phyloP scores from a whole-genome alignment of 2,329 filamentous ascomycete genomes.

The Bretziella fagacearum region DNA sequence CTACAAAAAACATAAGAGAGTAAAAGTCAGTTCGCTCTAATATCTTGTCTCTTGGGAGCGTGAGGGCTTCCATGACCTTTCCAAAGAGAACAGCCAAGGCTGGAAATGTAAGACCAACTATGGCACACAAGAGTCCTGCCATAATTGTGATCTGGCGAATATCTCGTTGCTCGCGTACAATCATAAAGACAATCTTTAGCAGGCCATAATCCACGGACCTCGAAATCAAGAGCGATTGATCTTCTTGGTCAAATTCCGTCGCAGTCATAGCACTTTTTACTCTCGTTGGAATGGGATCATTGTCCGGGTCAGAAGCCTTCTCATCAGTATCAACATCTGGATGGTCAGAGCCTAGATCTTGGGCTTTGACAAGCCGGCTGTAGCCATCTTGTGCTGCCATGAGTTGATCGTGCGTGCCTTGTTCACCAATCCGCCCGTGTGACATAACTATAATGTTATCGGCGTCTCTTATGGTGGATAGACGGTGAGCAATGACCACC shows the following conservation, averaged over 20 bases:
- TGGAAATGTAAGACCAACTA: slow-evolving; percentile 24
- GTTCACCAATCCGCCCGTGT: slow-evolving; percentile 40
- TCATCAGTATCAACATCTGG: not conserved
- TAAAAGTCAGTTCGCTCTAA: slow-evolving; percentile 31
- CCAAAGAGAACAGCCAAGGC: slow-evolving; percentile 28
- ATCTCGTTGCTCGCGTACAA: slow-evolving; percentile 3
- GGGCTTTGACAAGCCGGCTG: slow-evolving; percentile 30
- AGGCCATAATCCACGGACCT: not conserved
- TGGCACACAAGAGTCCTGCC: slow-evolving; percentile 2
- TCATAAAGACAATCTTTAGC: slow-evolving; percentile 2
- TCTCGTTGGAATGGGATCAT: no score
- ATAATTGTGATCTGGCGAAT: not conserved
- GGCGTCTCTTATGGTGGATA: slow-evolving; percentile 42
- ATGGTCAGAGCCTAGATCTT: slow-evolving; percentile 22
- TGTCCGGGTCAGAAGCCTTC: no score
- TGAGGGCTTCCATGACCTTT: slow-evolving; percentile 25
- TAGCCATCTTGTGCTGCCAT: slow-evolving; percentile 33
- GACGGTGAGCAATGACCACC: slow-evolving; percentile 45
- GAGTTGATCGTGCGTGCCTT: slow-evolving; percentile 44
- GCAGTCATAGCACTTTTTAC: no score
- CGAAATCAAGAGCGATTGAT: not conserved
- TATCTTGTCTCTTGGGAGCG: slow-evolving; percentile 18
- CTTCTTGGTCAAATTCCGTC: no score
- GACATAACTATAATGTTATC: slow-evolving; percentile 50
- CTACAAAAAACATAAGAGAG: slow-evolving; percentile 38